Conservation (phyloP, 192 early-diverging fungal species). For the Entophlyctis helioformis region DNA sequence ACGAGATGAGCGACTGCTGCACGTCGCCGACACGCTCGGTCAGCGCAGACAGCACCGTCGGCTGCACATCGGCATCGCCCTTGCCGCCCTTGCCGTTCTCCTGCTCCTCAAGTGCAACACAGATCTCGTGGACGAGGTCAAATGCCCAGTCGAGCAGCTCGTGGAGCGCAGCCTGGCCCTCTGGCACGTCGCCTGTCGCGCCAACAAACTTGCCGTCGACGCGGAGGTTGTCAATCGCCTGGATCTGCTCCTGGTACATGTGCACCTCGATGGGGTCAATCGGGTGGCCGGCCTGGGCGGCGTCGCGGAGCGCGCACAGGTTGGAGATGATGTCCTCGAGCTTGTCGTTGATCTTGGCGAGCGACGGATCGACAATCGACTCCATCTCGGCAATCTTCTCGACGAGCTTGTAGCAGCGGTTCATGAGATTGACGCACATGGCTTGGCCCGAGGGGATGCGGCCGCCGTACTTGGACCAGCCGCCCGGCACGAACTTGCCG, state of each 20-base stretch:
- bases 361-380: too few species aligned
- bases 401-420: constrained; percentile 11
- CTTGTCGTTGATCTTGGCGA: constrained; percentile 7
- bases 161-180: constrained; percentile 11
- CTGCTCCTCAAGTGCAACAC: constrained; percentile 6
- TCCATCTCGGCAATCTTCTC: too few species aligned
- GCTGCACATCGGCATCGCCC: not conserved
- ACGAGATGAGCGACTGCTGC: not conserved
- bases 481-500: constrained; percentile 17
- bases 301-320: constrained; percentile 5
- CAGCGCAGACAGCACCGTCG: not conserved
- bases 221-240: constrained; percentile 10
- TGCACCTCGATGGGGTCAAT: constrained; percentile 14
- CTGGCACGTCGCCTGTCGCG: constrained; percentile 2
- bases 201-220: constrained; percentile 12
- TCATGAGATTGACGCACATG: constrained; percentile 11
- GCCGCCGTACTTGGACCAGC: constrained; percentile 3
- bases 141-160: constrained; percentile 19
- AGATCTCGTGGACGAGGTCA: constrained; percentile 18
- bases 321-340: constrained; percentile 6
- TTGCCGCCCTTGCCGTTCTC: not conserved
- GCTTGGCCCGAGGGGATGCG: constrained; percentile 15
- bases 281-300: not conserved
- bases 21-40: not conserved
- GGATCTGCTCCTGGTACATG: constrained; percentile 13